phyloP scores from a whole-genome alignment of 2,329 filamentous ascomycete genomes.

The Pseudogymnoascus sp. region DNA sequence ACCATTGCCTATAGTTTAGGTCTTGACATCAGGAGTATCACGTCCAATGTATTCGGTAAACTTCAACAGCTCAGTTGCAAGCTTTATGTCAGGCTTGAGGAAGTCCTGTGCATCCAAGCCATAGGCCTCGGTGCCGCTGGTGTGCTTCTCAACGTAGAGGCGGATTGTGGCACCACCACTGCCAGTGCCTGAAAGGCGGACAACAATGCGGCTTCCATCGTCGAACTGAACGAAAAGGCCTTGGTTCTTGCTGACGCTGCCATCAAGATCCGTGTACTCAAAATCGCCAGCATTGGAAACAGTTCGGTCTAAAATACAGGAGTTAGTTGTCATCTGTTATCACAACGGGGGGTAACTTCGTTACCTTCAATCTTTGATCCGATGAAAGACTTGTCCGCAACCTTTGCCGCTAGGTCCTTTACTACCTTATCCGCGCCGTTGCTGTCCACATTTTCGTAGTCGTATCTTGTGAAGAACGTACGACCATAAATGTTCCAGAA shows the following conservation, averaged over 20 bases:
- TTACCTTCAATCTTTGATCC: slow-evolving; percentile 70
- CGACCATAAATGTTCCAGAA: slow-evolving; percentile 96
- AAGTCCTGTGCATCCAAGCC: slow-evolving; percentile 83
- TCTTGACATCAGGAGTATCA: slow-evolving; percentile 94
- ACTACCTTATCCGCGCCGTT: slow-evolving; percentile 89
- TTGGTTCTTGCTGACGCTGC: slow-evolving; percentile 90
- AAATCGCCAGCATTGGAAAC: slow-evolving; percentile 91
- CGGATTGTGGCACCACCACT: slow-evolving; percentile 94
- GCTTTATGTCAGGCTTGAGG: slow-evolving; percentile 78
- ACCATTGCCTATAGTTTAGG: slow-evolving; percentile 27
- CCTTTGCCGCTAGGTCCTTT: slow-evolving; percentile 67
- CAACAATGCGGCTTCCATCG: slow-evolving; percentile 88
- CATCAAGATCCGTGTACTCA: slow-evolving; percentile 97
- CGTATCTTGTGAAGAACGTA: slow-evolving; percentile 98
- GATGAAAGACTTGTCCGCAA: slow-evolving; percentile 65
- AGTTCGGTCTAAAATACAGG: slow-evolving; percentile 51
- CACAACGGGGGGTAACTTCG: slow-evolving; percentile 12
- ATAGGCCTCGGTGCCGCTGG: slow-evolving; percentile 69
- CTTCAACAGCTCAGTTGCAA: slow-evolving; percentile 78
- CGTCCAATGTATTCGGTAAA: slow-evolving; percentile 90
- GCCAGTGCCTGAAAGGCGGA: slow-evolving; percentile 89
- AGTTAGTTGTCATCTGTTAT: slow-evolving; percentile 9
- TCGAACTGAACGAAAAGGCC: slow-evolving; percentile 92
- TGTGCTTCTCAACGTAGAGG: slow-evolving; percentile 95
- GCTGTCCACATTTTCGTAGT: slow-evolving; percentile 91